Conservation (phyloP, 345 rosid species). For the Schrenkiella parvula region DNA sequence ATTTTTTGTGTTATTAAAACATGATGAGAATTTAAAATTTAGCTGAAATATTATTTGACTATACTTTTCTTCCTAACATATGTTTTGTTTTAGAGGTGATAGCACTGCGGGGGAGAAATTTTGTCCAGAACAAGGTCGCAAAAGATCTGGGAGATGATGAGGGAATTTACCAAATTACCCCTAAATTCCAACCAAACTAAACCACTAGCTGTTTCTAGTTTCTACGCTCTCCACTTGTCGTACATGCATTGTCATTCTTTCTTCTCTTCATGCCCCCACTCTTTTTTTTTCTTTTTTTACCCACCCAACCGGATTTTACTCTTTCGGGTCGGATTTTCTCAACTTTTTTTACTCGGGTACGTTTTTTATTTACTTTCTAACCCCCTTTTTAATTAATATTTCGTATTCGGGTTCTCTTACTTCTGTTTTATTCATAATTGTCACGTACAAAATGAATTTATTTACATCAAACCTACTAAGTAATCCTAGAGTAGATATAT, state of each 20-base stretch:
- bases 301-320: slow-evolving; percentile 21
- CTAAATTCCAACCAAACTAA: neutral
- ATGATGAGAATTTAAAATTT: too few species aligned
- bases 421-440: neutral
- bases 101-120: slow-evolving; percentile 38
- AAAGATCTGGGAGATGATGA: slow-evolving; percentile 50
- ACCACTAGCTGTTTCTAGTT: slow-evolving; percentile 20
- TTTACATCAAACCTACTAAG: neutral
- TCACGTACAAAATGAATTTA: neutral
- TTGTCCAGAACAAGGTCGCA: slow-evolving; percentile 41
- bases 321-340: slow-evolving; percentile 13
- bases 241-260: slow-evolving; percentile 24
- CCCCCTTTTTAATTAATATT: neutral
- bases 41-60: too few species aligned
- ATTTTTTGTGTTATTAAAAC: too few species aligned
- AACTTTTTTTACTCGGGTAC: neutral
- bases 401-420: neutral
- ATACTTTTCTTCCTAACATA: too few species aligned
- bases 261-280: neutral
- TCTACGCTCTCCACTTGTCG: slow-evolving; percentile 39
- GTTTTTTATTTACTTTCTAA: neutral
- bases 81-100: slow-evolving; percentile 21
- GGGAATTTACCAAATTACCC: neutral
- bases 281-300: neutral
- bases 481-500: too few species aligned